Conservation (phyloP, 169 alveolate genomes). For the Plasmodium cynomolgi region DNA sequence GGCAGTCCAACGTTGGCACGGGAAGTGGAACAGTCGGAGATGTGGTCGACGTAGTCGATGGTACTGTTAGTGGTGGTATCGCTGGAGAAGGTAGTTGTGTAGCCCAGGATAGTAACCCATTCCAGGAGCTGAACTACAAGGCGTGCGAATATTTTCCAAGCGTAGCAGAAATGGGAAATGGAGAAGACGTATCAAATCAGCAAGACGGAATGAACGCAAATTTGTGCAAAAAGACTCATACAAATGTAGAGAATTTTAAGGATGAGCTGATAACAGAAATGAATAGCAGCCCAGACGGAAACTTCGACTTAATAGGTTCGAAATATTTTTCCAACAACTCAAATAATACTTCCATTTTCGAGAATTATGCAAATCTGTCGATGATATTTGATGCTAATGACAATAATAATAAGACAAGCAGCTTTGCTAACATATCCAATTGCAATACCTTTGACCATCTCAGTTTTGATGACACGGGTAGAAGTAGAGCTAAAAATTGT, state of each 20-base stretch:
- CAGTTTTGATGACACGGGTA: constrained; percentile 38
- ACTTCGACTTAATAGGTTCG: constrained; percentile 23
- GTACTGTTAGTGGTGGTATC: not conserved
- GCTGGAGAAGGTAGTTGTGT: not conserved
- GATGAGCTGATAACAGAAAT: constrained; percentile 4
- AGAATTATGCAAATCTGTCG: constrained; percentile 38
- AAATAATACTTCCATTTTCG: constrained; percentile 28
- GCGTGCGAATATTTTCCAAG: constrained; percentile 59
- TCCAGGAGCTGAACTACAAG: constrained; percentile 28
- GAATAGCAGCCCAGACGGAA: constrained; percentile 1
- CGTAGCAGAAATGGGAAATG: not conserved
- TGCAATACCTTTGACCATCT: constrained; percentile 52
- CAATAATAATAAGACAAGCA: constrained; percentile 14
- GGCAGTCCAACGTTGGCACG: not conserved
- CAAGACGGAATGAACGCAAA: constrained; percentile 19
- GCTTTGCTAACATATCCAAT: constrained; percentile 6
- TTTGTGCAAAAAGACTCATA: not conserved
- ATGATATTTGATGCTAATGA: constrained; percentile 36
- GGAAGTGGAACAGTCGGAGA: not conserved
- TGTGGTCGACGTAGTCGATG: not conserved
- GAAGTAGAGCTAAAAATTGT: not conserved
- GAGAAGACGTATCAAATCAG: not conserved
- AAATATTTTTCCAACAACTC: constrained; percentile 56
- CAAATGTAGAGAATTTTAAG: not conserved
- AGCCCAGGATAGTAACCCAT: not conserved